Conservation (phyloP, 495 filamentous ascomycete species). For the Aspergillus sclerotiicarbonarius region DNA sequence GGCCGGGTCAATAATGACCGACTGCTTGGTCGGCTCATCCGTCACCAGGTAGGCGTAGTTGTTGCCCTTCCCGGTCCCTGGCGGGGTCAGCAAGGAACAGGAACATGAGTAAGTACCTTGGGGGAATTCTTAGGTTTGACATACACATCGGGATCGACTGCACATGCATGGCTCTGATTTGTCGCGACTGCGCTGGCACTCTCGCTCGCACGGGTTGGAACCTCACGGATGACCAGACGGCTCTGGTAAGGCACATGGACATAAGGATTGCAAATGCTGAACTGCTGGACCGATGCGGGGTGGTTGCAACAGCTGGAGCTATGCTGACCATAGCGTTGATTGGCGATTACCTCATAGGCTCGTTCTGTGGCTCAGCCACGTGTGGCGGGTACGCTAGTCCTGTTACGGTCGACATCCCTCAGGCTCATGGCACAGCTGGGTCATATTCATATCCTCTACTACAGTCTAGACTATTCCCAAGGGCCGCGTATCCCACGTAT, state of each 20-base stretch:
- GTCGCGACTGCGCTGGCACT: slow-evolving; percentile 5
- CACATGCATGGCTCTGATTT: slow-evolving; percentile 76
- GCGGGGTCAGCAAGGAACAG: slow-evolving; percentile 5
- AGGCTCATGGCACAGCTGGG: slow-evolving; percentile 5
- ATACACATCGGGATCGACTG: slow-evolving; percentile 98
- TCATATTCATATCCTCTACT: slow-evolving; percentile 8
- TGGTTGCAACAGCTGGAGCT: neutral
- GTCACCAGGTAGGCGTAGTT: slow-evolving; percentile 97
- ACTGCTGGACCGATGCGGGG: slow-evolving; percentile 7
- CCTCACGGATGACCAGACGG: slow-evolving; percentile 17
- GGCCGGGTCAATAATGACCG: slow-evolving; percentile 95
- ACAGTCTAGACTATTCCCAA: slow-evolving; percentile 28
- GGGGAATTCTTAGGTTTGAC: slow-evolving; percentile 27
- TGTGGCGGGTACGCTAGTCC: neutral
- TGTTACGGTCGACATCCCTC: neutral
- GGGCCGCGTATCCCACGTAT: slow-evolving; percentile 37
- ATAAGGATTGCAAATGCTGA: slow-evolving; percentile 6
- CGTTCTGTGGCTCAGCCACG: slow-evolving; percentile 4
- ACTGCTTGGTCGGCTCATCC: slow-evolving; percentile 85
- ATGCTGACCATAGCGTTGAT: slow-evolving; percentile 7
- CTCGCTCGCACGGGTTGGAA: neutral
- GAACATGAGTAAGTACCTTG: slow-evolving; percentile 2
- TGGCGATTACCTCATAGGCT: slow-evolving; percentile 24
- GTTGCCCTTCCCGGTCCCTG: slow-evolving; percentile 85
- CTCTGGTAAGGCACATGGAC: slow-evolving; percentile 33